Conservation (phyloP, 2,329 filamentous ascomycete species). For the Pseudonectria foliicola region DNA sequence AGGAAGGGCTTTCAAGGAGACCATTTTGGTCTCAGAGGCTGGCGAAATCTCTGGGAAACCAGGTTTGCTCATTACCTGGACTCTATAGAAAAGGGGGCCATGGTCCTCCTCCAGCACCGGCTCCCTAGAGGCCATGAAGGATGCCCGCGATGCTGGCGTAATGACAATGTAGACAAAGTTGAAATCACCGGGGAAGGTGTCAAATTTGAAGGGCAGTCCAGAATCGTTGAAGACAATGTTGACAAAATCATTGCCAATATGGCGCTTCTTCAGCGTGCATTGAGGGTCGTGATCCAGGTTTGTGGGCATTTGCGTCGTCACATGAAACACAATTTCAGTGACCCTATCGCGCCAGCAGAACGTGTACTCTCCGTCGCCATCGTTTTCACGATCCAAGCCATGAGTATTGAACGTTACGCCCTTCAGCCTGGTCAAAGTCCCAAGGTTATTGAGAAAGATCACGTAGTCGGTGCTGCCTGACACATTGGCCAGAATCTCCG, state of each 20-base stretch:
- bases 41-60: conserved; percentile 90
- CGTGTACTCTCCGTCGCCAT: conserved; percentile 78
- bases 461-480: conserved; percentile 83
- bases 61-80: conserved; percentile 80
- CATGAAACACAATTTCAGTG: conserved; percentile 91
- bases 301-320: conserved; percentile 96
- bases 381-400: conserved; percentile 71
- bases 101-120: conserved; percentile 28
- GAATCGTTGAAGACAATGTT: conserved; percentile 98
- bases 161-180: conserved; percentile 98
- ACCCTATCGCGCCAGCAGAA: conserved; percentile 94
- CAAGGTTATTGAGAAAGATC: conserved; percentile 74
- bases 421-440: conserved; percentile 72
- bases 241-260: conserved; percentile 96
- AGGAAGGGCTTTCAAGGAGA: conserved; percentile 75
- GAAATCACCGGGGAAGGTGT: conserved; percentile 91
- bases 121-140: conserved; percentile 61
- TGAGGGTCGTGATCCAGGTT: conserved; percentile 67
- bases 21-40: conserved; percentile 80
- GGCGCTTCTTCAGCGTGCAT: conserved; percentile 80
- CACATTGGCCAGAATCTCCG: conserved; percentile 79
- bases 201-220: conserved; percentile 78
- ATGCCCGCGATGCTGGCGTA: conserved; percentile 73
- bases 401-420: conserved; percentile 88
- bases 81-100: conserved; percentile 65